Percentiles rank a stretch among this genome's conserved stretches.
Evolutionary conservation across 2,329 filamentous ascomycete species (phyloP).

Genomic region (Sclerotinia borealis): DNA sequence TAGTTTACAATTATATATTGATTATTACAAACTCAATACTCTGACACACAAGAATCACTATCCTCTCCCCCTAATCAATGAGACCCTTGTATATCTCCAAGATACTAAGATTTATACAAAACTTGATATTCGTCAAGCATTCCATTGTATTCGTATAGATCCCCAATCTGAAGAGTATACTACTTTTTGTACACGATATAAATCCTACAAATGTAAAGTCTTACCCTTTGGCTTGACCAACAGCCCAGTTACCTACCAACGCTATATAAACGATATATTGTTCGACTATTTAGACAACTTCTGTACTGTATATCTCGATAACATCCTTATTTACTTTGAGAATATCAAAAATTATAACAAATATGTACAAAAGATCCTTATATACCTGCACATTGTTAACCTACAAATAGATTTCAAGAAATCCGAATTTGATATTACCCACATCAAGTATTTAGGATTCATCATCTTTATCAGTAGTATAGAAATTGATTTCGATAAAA

Average conservation of each 20-base stretch:
- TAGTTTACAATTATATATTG: no score
- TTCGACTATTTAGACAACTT: no score
- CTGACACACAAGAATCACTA: constrained; percentile 6
- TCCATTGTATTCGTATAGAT: constrained; percentile 16
- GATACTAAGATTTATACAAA: constrained; percentile 13
- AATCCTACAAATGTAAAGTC: constrained; percentile 21
- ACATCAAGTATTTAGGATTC: background rate
- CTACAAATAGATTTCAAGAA: background rate
- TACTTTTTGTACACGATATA: constrained; percentile 17
- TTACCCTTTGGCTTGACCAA: constrained; percentile 14
- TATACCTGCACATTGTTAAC: no score
- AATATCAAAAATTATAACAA: no score
- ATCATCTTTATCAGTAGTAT: background rate
- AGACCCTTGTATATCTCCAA: background rate
- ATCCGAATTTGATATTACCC: background rate
- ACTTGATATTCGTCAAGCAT: constrained; percentile 12
- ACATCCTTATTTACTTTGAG: no score
- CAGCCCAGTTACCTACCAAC: background rate
- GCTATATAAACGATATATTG: background rate
- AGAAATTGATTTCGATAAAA: background rate
- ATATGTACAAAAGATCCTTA: no score
- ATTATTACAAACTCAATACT: constrained; percentile 5
- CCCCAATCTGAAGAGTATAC: constrained; percentile 18
- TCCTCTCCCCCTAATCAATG: constrained; percentile 7
- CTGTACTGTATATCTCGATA: no score